phyloP scores from a whole-genome alignment of 345 rosid genomes.

The Moringa oleifera region DNA sequence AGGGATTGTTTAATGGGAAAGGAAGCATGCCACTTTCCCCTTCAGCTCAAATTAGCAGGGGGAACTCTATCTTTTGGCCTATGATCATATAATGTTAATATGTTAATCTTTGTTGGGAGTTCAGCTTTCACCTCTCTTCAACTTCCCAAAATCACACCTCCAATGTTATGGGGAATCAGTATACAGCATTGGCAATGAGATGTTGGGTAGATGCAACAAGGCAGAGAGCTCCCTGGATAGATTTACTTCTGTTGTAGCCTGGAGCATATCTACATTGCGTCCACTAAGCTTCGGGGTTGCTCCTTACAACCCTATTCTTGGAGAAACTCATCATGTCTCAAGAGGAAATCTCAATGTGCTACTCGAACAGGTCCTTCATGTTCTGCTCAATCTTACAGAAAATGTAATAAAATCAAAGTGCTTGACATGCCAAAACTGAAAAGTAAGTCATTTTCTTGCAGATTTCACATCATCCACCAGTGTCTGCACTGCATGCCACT shows the following conservation, averaged over 20 bases:
- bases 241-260: conserved; percentile 45
- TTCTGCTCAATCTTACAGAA: too few relatives aligned
- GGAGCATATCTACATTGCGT: conserved; percentile 64
- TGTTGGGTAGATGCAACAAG: conserved; percentile 40
- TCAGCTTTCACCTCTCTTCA: conserved; percentile 73
- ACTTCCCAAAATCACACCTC: conserved; percentile 78
- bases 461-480: conserved; percentile 92
- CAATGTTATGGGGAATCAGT: conserved; percentile 69
- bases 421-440: neutral
- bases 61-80: too few relatives aligned
- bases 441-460: conserved; percentile 9
- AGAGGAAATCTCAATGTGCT: conserved; percentile 57
- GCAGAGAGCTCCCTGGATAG: conserved; percentile 50
- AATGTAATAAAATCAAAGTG: too few relatives aligned
- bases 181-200: conserved; percentile 39
- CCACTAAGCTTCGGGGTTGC: conserved; percentile 58
- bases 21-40: too few relatives aligned
- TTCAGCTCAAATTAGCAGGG: too few relatives aligned
- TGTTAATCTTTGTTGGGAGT: neutral
- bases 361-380: conserved; percentile 76
- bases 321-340: conserved; percentile 92
- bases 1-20: too few relatives aligned
- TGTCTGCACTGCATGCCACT: conserved; percentile 77
- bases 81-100: too few relatives aligned
- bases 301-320: conserved; percentile 81